Conservation (phyloP, 1,284 basidiomycete species). For the Pseudozyma hubeiensis region DNA sequence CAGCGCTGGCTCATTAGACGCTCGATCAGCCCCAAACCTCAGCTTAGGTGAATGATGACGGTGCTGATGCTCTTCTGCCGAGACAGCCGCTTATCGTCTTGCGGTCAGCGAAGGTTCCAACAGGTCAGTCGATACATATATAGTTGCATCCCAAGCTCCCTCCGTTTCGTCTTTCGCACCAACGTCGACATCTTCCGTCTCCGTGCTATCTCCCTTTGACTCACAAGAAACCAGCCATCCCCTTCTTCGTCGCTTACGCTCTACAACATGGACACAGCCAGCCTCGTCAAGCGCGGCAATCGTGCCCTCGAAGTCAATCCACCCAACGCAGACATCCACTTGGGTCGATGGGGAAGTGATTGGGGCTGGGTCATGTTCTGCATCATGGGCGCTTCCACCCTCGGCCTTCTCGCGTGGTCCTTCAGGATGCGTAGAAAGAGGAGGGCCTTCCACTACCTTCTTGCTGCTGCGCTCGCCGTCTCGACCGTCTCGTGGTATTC, state of each 20-base stretch:
- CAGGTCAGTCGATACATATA: too few relatives aligned
- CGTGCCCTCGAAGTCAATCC: conserved; percentile 46
- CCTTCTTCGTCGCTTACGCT: background rate
- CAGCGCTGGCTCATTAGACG: too few relatives aligned
- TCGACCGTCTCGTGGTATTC: conserved; percentile 71
- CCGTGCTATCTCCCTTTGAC: too few relatives aligned
- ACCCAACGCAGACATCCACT: conserved; percentile 50
- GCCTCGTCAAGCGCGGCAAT: conserved; percentile 28
- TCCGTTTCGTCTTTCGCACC: too few relatives aligned
- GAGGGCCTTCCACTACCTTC: conserved; percentile 71
- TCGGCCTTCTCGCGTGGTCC: conserved; percentile 55
- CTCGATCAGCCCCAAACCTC: too few relatives aligned
- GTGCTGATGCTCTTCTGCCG: too few relatives aligned
- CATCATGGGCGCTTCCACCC: conserved; percentile 61
- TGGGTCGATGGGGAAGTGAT: conserved; percentile 68
- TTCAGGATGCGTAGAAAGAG: conserved; percentile 51
- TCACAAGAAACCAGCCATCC: too few relatives aligned
- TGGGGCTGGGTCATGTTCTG: conserved; percentile 71
- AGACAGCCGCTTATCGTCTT: too few relatives aligned
- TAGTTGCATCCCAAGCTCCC: too few relatives aligned
- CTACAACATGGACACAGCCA: conserved; percentile 3
- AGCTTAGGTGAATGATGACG: too few relatives aligned
- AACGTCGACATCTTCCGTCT: too few relatives aligned
- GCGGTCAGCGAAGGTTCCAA: too few relatives aligned
- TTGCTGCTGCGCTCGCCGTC: conserved; percentile 69